Percentiles rank a stretch among this genome's conserved stretches.
These are phyloP conservation scores for Cudoniella acicularis DNA, from an alignment of 495 filamentous ascomycete species.

Conservation along the genomic window DNA sequence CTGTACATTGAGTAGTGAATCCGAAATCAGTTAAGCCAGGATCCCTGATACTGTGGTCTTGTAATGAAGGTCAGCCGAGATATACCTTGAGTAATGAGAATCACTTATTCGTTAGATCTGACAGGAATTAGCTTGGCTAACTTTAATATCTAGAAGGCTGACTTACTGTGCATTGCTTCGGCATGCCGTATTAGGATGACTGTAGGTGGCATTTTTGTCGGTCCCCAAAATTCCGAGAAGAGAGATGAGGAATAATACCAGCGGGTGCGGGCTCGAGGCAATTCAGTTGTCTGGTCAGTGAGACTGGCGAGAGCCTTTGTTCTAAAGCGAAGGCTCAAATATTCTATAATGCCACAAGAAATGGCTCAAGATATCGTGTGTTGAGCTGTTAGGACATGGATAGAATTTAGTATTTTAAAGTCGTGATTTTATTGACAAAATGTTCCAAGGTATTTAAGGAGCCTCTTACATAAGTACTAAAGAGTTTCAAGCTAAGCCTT, in stretches of 20 bases:
- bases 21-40: conserved; percentile 50
- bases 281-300: not conserved
- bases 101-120: conserved; percentile 18
- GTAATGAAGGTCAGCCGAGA: conserved; percentile 26
- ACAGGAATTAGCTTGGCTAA: not conserved
- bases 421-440: too few relatives aligned
- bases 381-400: too few relatives aligned
- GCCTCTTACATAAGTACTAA: too few relatives aligned
- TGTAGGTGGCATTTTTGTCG: conserved; percentile 46
- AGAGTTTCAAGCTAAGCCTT: too few relatives aligned
- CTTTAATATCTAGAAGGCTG: not conserved
- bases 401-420: too few relatives aligned
- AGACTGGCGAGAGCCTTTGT: not conserved
- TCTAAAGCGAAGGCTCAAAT: not conserved
- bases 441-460: too few relatives aligned
- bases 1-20: conserved; percentile 38
- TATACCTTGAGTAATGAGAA: not conserved
- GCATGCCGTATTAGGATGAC: conserved; percentile 55
- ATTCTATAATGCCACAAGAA: too few relatives aligned
- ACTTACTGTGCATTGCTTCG: conserved; percentile 48
- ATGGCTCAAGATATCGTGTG: too few relatives aligned
- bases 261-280: too few relatives aligned
- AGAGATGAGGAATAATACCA: too few relatives aligned
- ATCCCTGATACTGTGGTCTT: conserved; percentile 46
- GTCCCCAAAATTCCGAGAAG: not conserved